These are phyloP conservation scores for Inga oerstediana DNA, from an alignment of 306 rosid genomes.

Conservation along the genomic window DNA sequence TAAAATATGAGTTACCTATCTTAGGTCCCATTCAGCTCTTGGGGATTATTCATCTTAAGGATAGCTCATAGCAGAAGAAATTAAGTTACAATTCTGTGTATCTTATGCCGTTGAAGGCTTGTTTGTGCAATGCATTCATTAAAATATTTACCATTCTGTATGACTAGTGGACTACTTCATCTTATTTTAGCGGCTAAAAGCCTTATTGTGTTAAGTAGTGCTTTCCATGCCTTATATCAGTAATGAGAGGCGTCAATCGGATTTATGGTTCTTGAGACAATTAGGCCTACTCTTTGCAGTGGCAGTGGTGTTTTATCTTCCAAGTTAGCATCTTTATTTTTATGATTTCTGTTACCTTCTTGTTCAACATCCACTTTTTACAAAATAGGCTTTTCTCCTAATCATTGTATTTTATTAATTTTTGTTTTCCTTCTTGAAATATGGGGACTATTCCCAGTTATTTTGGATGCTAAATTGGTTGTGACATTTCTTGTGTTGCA, in stretches of 20 bases:
- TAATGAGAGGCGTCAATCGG: constrained; percentile 11
- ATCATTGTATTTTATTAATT: background rate
- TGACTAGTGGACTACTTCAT: background rate
- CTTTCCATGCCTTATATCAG: background rate
- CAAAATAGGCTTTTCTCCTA: background rate
- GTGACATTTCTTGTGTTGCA: background rate
- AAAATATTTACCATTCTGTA: background rate
- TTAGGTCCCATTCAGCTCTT: background rate
- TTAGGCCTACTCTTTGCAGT: background rate
- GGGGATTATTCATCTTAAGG: background rate
- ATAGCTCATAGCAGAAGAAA: constrained; percentile 5
- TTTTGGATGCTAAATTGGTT: constrained; percentile 15
- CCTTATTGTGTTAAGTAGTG: background rate
- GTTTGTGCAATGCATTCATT: background rate
- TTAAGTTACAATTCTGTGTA: background rate
- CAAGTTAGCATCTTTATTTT: background rate
- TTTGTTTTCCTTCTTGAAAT: constrained; percentile 2
- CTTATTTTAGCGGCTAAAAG: constrained; percentile 9
- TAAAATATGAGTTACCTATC: background rate
- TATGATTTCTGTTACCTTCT: background rate
- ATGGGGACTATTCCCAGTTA: background rate
- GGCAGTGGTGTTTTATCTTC: background rate
- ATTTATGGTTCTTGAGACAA: background rate
- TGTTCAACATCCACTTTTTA: background rate
- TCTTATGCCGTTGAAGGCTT: background rate